A percentile compares a stretch with the other conserved stretches of the same genome.
These are phyloP conservation scores for Fusarium transvaalense DNA, from an alignment of 2,329 filamentous ascomycete genomes.

Conservation along the genomic window DNA sequence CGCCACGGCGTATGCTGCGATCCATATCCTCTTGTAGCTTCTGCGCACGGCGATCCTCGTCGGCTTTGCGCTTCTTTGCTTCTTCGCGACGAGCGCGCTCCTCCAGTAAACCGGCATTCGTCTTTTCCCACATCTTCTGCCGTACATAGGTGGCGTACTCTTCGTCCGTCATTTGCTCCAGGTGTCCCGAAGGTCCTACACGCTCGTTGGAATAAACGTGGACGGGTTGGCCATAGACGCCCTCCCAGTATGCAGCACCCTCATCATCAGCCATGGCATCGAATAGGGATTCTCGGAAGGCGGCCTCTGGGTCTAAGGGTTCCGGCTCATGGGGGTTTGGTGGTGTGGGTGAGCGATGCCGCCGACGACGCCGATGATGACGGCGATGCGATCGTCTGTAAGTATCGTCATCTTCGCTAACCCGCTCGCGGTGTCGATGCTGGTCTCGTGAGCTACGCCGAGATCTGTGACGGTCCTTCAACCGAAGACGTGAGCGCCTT, in stretches of 20 bases:
- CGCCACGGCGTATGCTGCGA: constrained; percentile 74
- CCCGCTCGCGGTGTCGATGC: constrained; percentile 14
- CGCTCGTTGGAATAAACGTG: constrained; percentile 76
- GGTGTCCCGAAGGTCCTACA: constrained; percentile 62
- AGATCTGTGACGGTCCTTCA: constrained; percentile 51
- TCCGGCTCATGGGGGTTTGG: constrained; percentile 61
- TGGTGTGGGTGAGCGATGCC: constrained; percentile 60
- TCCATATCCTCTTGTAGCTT: constrained; percentile 75
- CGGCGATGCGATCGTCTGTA: constrained; percentile 42
- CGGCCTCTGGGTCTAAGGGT: constrained; percentile 74
- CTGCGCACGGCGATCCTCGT: constrained; percentile 63
- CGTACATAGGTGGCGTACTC: constrained; percentile 91
- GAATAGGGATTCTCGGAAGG: constrained; percentile 94
- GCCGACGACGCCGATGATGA: constrained; percentile 51
- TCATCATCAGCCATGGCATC: constrained; percentile 98
- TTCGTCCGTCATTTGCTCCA: constrained; percentile 92
- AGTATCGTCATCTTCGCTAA: constrained; percentile 43
- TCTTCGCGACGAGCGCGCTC: constrained; percentile 75
- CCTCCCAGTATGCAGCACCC: constrained; percentile 94
- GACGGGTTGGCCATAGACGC: constrained; percentile 95
- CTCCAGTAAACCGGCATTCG: constrained; percentile 83
- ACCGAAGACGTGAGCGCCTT: constrained; percentile 51
- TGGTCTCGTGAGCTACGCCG: constrained; percentile 45
- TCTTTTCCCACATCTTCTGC: constrained; percentile 94
- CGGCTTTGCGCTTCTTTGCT: constrained; percentile 63